phyloP scores from a whole-genome alignment of 208 protist species.

The Lotmaria passim region DNA sequence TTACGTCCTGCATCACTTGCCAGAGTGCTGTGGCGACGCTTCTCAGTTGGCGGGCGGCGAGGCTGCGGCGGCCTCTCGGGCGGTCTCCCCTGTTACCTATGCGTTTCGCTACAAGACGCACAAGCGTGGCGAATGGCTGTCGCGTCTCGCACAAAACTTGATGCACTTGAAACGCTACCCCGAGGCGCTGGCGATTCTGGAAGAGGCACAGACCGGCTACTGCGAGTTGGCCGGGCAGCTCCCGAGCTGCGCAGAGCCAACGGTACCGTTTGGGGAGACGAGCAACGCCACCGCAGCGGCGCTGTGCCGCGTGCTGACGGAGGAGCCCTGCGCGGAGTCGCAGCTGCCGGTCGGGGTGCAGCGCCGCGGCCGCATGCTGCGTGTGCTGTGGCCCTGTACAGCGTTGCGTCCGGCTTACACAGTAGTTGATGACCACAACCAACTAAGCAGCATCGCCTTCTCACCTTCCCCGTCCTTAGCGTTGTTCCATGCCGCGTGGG shows the following conservation, averaged over 20 bases:
- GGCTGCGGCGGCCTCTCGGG: neutral
- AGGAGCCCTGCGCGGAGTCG: slow-evolving; percentile 7
- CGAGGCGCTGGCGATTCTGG: slow-evolving; percentile 54
- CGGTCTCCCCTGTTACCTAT: slow-evolving; percentile 31
- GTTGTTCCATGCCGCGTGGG: slow-evolving; percentile 63
- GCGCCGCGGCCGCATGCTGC: slow-evolving; percentile 67
- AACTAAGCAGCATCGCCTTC: neutral
- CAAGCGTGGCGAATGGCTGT: slow-evolving; percentile 69
- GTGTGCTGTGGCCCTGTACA: slow-evolving; percentile 50
- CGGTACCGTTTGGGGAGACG: neutral
- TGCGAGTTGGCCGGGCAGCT: slow-evolving; percentile 21
- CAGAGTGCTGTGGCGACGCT: neutral
- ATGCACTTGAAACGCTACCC: slow-evolving; percentile 50
- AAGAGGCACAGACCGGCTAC: slow-evolving; percentile 48
- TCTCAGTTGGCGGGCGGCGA: neutral
- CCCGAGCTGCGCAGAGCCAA: neutral
- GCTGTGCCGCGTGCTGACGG: slow-evolving; percentile 21
- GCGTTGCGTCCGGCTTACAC: neutral
- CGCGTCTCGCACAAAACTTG: slow-evolving; percentile 68
- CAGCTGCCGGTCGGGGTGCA: slow-evolving; percentile 54
- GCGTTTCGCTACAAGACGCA: slow-evolving; percentile 61
- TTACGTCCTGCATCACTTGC: slow-evolving; percentile 38
- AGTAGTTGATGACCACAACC: neutral
- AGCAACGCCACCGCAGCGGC: slow-evolving; percentile 11
- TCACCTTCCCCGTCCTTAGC: slow-evolving; percentile 16